phyloP scores from a whole-genome alignment of 2,329 filamentous ascomycete genomes.

The Leptographium lundbergii region DNA sequence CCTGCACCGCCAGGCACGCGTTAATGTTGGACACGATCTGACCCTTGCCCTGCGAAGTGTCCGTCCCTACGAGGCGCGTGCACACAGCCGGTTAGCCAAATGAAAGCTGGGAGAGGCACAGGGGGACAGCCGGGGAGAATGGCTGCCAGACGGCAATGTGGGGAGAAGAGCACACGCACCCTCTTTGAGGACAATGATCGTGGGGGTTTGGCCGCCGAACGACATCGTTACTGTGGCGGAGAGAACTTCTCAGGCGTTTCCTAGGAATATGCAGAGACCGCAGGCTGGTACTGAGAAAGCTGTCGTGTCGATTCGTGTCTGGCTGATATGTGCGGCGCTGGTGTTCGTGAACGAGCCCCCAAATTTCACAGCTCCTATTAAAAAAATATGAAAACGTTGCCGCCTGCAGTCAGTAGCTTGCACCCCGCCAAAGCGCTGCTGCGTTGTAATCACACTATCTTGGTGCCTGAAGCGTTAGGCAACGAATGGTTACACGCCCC shows the following conservation, averaged over 20 bases:
- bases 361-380: not conserved
- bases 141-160: not conserved
- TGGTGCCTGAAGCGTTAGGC: not conserved
- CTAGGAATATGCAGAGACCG: not conserved
- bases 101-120: not conserved
- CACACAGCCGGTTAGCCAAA: not conserved
- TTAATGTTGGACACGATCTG: slow-evolving; percentile 98
- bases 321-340: not conserved
- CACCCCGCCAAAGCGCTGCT: not conserved
- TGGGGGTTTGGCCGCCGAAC: slow-evolving; percentile 94
- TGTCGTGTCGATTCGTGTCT: not conserved
- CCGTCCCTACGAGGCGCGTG: slow-evolving; percentile 60
- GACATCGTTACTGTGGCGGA: slow-evolving; percentile 49
- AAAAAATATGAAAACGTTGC: not conserved
- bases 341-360: not conserved
- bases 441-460: not conserved
- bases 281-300: not conserved
- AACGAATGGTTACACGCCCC: not conserved
- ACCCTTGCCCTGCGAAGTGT: slow-evolving; percentile 91
- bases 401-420: not conserved
- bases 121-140: not conserved
- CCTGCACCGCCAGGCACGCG: slow-evolving; percentile 89
- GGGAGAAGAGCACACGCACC: slow-evolving; percentile 43
- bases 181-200: slow-evolving; percentile 96
- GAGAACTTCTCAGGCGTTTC: not conserved